Base-by-base conservation (phyloP, 1,139 yeast genomes). In the Protomyces arabidopsidicola region DNA sequence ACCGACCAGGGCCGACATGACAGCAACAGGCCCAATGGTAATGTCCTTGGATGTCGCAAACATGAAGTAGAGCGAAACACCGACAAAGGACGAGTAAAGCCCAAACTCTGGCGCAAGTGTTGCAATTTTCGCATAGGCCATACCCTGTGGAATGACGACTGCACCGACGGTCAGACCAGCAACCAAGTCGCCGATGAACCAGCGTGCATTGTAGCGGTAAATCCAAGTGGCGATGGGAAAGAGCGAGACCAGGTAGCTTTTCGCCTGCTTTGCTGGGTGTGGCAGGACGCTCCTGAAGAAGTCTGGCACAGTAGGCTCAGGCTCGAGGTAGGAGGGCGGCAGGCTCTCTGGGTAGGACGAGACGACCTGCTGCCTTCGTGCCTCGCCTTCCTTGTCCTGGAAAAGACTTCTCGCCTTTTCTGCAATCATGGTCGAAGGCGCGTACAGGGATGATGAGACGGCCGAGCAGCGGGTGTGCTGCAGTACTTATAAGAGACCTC, bases 21-120 rank as follows among this genome's bases (percentile, higher is more conserved):
- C 97, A 1, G 98, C 98, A 48, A 91, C 98, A 4, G 98, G 97
- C 38, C 97, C 98, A 71, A 91, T 90, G 67, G 95, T 87, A 54
- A 91, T 96, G 79, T 91, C 98, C 76, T 90, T 91, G 20, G 96
- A 88, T 18, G 97, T 91, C 16, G 97, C 98, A 74, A 91, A 91
- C 71, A 90, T 82, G 57, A 95, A 86, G 74, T 91, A 91, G 65
- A 88, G 83, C 73, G 90, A 83, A 18, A 90, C 96, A 72, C 98
- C 98, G 58, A 91, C 87, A 72, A 91, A 91, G 0, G 96, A 88
- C 31, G 97, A 88, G 76, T 91, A 91, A 60, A 91, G 81, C 60
- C 98, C 98, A 70, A 85, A 90, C 74, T 90, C 87, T 4, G 96
- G 84, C 4, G 84, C 81, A 67, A 91, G 81, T 2, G 89, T 84